Base-by-base conservation (phyloP, 441 rosid species). In the Biscutella laevigata region DNA sequence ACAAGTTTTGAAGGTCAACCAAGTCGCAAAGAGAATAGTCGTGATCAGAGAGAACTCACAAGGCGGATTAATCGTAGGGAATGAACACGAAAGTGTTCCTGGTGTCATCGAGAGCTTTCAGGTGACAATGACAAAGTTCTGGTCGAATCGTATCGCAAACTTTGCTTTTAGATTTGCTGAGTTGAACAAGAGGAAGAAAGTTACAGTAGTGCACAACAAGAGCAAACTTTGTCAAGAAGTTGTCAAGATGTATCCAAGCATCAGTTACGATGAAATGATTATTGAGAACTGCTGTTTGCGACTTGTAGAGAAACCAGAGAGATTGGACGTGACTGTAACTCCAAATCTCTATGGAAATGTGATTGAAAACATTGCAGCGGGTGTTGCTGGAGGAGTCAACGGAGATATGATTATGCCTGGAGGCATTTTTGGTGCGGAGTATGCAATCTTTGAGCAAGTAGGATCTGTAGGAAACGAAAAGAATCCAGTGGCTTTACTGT, bases 391-490 rank as follows among this genome's bases (percentile, higher is more conserved):
- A 57, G 89, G 92, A 21, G 8, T 8, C 50, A 83, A 86, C 5
- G 86, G 95, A 43, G 80, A n/a, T n/a, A n/a, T n/a, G 0, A 21
- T 80, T 51, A 85, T 85, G 88, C 92, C 92, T 5, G 95, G 95
- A 88, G 94, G 96, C 42, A 72, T 76, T 59, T 88, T 76, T 10
- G 94, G 96, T 15, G 78, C 76, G 13, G 88, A 81, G 47, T 74
- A 77, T 65, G 96, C 91, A 3, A 45, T 88, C 27, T 88, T 88
- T 59, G 96, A 84, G 79, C 94, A 88, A 76, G 92, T 88, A 39
- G 87, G 91, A 53, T 80, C 86, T 1, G 84, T 88, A 3, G 89
- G 92, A 52, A 81, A 83, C 1, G 76, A 64, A 37, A 84, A 90
- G 36, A 82, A 83, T 22, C 95, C 84, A 0, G 80, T 86, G 51